Conservation (phyloP, 108 stramenopile species). For the Mediolabrus comicus region DNA sequence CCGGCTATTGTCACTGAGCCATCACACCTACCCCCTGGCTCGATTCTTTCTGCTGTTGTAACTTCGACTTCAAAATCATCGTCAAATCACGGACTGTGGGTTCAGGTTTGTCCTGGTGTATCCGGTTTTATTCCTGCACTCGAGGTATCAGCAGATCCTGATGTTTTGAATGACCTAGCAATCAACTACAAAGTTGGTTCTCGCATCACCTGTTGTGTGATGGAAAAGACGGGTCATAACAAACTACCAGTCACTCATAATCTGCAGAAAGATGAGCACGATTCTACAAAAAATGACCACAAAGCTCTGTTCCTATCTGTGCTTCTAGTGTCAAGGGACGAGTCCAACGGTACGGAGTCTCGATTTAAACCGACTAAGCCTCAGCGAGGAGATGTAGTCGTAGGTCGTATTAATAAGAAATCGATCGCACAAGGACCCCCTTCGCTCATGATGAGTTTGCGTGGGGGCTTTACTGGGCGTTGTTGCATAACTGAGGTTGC, state of each 20-base stretch:
- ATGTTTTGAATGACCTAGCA: constrained; percentile 64
- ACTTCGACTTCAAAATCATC: constrained; percentile 38
- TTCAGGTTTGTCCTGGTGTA: constrained; percentile 65
- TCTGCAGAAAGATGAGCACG: constrained; percentile 22
- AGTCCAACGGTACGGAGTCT: constrained; percentile 19
- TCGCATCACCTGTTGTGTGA: constrained; percentile 55
- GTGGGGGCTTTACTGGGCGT: constrained; percentile 74
- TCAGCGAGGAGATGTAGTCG: constrained; percentile 55
- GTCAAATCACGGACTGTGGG: constrained; percentile 61
- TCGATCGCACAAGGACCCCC: constrained; percentile 54
- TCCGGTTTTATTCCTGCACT: constrained; percentile 71
- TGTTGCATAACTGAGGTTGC: constrained; percentile 82
- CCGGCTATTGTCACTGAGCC: constrained; percentile 45
- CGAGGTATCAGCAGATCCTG: constrained; percentile 58
- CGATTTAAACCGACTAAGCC: constrained; percentile 48
- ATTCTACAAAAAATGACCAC: constrained; percentile 23
- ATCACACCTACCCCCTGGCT: constrained; percentile 58
- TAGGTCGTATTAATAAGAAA: constrained; percentile 65
- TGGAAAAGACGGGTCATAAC: constrained; percentile 45
- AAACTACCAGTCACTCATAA: constrained; percentile 20
- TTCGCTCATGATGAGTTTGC: constrained; percentile 74
- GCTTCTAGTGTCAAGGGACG: constrained; percentile 24
- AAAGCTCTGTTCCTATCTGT: constrained; percentile 48
- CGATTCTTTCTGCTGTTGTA: constrained; percentile 52
- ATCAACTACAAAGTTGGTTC: constrained; percentile 57